phyloP scores from a whole-genome alignment of 1,284 basidiomycete genomes.

The Ceratobasidium sp. region DNA sequence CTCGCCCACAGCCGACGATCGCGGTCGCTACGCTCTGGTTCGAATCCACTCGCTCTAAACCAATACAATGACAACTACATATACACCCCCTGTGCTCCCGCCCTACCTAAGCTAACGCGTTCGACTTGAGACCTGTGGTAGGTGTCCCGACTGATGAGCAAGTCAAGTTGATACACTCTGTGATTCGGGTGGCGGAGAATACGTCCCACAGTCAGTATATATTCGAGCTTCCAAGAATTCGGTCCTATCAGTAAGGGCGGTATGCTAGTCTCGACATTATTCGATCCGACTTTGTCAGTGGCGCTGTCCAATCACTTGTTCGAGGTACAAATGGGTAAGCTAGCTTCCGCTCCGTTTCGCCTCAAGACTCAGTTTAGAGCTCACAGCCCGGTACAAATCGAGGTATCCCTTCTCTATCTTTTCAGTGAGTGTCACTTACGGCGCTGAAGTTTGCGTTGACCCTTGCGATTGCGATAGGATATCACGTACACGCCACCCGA shows the following conservation, averaged over 20 bases:
- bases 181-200: background rate
- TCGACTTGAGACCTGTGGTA: background rate
- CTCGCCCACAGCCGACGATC: too few species aligned
- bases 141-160: conserved; percentile 28
- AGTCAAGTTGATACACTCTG: conserved; percentile 5
- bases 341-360: background rate
- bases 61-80: background rate
- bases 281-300: background rate
- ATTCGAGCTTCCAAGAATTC: background rate
- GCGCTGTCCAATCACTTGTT: conserved; percentile 8
- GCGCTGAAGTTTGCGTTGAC: too few species aligned
- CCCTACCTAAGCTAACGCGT: background rate
- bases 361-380: too few species aligned
- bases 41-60: too few species aligned
- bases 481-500: conserved; percentile 20
- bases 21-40: too few species aligned
- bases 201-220: conserved; percentile 11
- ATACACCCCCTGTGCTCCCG: background rate
- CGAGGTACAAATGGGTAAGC: conserved; percentile 28
- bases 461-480: background rate
- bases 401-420: conserved; percentile 1
- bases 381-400: background rate
- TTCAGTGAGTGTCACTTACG: too few species aligned
- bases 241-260: too few species aligned
- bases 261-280: background rate